phyloP scores from a whole-genome alignment of 768 basidiomycete genomes.

The Sporobolomyces phaffii region DNA sequence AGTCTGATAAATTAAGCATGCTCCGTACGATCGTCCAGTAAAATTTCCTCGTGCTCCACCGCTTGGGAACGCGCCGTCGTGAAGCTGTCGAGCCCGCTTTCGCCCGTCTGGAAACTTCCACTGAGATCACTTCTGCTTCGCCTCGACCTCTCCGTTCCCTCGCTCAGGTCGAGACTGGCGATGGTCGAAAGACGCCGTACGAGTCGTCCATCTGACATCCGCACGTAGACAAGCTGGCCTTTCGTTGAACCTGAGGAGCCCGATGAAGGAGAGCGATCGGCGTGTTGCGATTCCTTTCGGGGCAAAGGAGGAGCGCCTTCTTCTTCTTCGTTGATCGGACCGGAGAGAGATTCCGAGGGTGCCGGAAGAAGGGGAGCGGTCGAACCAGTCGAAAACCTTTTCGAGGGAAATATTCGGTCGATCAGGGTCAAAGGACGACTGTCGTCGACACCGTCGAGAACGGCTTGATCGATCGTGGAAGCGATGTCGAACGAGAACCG shows the following conservation, averaged over 20 bases:
- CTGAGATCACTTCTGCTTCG: not conserved
- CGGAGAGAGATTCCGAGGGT: too few relatives aligned
- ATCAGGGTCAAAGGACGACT: not conserved
- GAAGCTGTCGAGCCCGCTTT: not conserved
- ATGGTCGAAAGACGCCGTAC: slow-evolving; percentile 25
- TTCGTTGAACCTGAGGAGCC: slow-evolving; percentile 14
- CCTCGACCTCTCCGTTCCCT: not conserved
- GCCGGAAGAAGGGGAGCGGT: not conserved
- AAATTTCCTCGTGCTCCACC: not conserved
- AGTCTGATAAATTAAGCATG: too few relatives aligned
- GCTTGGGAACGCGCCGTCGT: not conserved
- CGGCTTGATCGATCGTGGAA: not conserved
- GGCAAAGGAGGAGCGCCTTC: not conserved
- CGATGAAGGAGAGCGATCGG: too few relatives aligned
- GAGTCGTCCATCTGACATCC: slow-evolving; percentile 19
- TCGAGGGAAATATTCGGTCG: not conserved
- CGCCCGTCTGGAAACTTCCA: not conserved
- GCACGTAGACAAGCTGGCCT: slow-evolving; percentile 15
- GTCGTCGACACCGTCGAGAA: not conserved
- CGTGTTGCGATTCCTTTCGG: too few relatives aligned
- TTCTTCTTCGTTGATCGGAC: too few relatives aligned
- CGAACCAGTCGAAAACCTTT: not conserved
- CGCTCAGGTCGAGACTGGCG: not conserved
- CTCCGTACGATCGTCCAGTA: not conserved
- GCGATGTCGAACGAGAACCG: not conserved